These are phyloP conservation scores for Lepidium sativum DNA, from an alignment of 345 rosid genomes.

Conservation along the genomic window DNA sequence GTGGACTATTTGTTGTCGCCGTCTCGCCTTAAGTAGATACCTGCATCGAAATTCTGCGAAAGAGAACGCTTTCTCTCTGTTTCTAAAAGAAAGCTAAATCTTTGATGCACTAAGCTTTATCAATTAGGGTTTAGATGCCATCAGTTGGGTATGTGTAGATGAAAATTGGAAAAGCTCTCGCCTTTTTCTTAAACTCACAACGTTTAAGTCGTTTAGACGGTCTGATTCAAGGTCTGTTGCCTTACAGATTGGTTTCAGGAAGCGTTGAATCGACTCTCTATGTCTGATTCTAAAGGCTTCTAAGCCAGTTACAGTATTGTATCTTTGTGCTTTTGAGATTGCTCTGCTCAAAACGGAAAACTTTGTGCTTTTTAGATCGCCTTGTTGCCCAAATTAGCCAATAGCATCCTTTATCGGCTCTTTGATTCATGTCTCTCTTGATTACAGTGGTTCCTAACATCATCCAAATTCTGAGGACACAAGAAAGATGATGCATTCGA, in stretches of 20 bases:
- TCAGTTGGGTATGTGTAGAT: neutral
- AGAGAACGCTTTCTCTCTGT: neutral
- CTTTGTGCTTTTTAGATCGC: neutral
- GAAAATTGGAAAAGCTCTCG: conserved; percentile 1
- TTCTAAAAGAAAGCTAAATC: neutral
- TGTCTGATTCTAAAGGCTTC: neutral
- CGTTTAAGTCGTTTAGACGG: neutral
- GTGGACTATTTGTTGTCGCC: too few relatives aligned
- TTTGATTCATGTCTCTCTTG: neutral
- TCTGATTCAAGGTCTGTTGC: neutral
- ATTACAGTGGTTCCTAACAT: conserved; percentile 1
- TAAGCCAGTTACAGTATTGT: neutral
- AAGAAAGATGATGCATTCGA: neutral
- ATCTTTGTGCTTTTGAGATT: neutral
- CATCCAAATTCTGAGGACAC: neutral
- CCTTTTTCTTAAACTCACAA: neutral
- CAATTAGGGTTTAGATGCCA: conserved; percentile 10
- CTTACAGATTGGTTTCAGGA: neutral
- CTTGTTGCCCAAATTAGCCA: neutral
- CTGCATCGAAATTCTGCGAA: neutral
- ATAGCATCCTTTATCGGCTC: neutral
- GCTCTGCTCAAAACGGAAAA: too few relatives aligned
- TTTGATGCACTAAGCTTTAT: neutral
- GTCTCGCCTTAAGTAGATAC: too few relatives aligned
- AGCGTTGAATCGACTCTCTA: neutral